Evolutionary conservation across 768 basidiomycete genomes (phyloP), one percentile per base, ranked within the genome.

Genomic region (Hemileccinum impolitum): DNA sequence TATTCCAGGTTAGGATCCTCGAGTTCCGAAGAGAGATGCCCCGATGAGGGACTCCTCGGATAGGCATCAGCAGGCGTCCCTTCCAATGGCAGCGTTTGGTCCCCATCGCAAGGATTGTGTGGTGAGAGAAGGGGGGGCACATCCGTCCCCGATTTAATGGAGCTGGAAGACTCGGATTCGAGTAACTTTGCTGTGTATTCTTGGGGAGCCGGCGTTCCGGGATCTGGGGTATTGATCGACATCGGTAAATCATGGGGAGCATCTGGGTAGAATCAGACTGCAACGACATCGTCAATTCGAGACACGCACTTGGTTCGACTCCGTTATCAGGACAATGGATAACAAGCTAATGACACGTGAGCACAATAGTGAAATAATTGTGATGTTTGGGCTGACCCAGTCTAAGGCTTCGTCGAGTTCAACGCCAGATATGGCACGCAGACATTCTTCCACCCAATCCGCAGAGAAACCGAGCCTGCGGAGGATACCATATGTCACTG

Each of bases 331-430:
- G 60, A 60, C 82, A 86, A 64, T 84, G 77, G 6, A 84, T 56
- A 62, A 77, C 80, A 31, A 92, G 73, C 91, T 92, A 19, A 36
- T 26, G 15, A 17, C 25, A 35, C 19, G n/a, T 64, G 38, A 57
- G 54, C 9, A 38, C 28, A 45, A 34, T 15, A 40, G 30, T 23
- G 21, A 42, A 18, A 39, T 45, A 19, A 28, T 47, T 3, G 2
- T 14, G 21, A 43, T 43, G 19, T 23, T 17, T 30, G 17, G 21
- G 65, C 81, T 48, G 55, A 95, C 92, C 95, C 95, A 97, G 62
- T 94, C 87, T 45, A 88, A 78, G 10, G 90, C 92, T 44, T 92
- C 87, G 14, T 97, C 94, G n/a, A 92, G 70, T 21, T 90, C 89
- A 28, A 86, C 69, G 12, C 84, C 79, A 23, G 72, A 66, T 23